Evolutionary conservation across 116 monocot genomes (phyloP).

Genomic region (Phalaenopsis hybrid): DNA sequence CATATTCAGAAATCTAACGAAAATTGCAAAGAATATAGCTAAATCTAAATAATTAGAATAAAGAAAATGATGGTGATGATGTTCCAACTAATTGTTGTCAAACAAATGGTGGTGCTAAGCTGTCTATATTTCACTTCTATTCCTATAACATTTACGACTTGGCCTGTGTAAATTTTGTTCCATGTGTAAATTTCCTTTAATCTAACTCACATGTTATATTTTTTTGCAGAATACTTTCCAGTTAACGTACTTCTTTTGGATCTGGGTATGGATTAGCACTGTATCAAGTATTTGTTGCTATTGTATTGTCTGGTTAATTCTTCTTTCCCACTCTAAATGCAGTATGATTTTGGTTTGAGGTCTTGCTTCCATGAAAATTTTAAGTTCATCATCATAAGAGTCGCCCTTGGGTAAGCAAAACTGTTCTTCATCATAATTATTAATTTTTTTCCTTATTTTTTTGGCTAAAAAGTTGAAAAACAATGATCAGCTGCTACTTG

Average conservation of each 20-base stretch:
- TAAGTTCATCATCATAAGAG: conserved; percentile 33
- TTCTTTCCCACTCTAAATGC: not conserved
- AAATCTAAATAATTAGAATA: too few relatives aligned
- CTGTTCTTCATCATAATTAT: not conserved
- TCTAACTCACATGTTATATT: conserved; percentile 4
- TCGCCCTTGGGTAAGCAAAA: conserved; percentile 54
- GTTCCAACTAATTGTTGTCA: too few relatives aligned
- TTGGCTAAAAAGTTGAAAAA: not conserved
- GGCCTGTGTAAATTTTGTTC: too few relatives aligned
- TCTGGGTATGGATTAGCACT: conserved; percentile 51
- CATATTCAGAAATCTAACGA: too few relatives aligned
- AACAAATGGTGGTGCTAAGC: too few relatives aligned
- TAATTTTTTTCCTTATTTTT: too few relatives aligned
- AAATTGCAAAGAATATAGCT: too few relatives aligned
- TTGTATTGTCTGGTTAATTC: not conserved
- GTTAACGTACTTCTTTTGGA: conserved; percentile 75
- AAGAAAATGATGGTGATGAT: too few relatives aligned
- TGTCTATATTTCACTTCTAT: too few relatives aligned
- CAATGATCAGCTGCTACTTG: not conserved
- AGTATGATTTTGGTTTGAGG: conserved; percentile 64
- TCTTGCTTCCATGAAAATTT: conserved; percentile 69
- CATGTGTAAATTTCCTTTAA: not conserved
- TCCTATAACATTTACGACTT: not conserved
- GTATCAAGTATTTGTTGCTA: not conserved
- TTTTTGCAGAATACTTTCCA: conserved; percentile 93